Base-by-base conservation (phyloP, 2,329 filamentous ascomycete genomes). In the Coleophoma crateriformis region DNA sequence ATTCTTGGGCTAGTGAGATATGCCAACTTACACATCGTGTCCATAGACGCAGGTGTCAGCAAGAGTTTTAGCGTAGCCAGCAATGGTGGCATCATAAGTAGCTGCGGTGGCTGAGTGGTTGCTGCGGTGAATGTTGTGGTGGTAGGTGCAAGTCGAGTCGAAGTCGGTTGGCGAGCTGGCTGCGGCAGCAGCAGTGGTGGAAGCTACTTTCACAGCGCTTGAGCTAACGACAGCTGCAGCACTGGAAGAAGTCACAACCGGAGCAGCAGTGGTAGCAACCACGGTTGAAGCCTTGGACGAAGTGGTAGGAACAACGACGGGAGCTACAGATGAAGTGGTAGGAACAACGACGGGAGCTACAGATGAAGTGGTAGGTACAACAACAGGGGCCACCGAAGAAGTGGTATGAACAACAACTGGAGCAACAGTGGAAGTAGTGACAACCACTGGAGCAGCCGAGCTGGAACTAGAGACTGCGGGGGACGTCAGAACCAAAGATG, bases 41-140 rank as follows among this genome's bases (percentile, higher is more conserved):
- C 71, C 76, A 59, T 91, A 92, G 39, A 78, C 73, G 68, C 90
- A 95, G 33, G 66, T 75, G 32, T 76, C 62, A 52, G 89, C 90
- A 47, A 84, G 80, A 49, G 71, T 70, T 45, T 72, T 57, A 39
- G 90, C 90, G 53, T 78, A 88, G 49, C 66, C 64, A 48, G 82
- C 86, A 48, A 90, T 79, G 40, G 71, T 71, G 8, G 71, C 63
- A 60, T 84, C 77, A 87, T 88, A 97, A 46, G 62, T 65, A 42
- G 96, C 64, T 41, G 72, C 77, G 19, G 69, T 63, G 34, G 82
- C 82, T 15, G 85, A 85, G 78, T 96, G 90, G 74, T 94, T 95
- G 63, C 75, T 67, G 55, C 94, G 91, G 71, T 94, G 88, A 47
- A 85, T 62, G 73, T 96, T 96, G 84, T 97, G 94, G 66, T 88